Percentiles rank a stretch among this genome's conserved stretches.
These are phyloP conservation scores for Hsuehochloa calcarea DNA, from an alignment of 176 grass and related monocot species.

Conservation along the genomic window DNA sequence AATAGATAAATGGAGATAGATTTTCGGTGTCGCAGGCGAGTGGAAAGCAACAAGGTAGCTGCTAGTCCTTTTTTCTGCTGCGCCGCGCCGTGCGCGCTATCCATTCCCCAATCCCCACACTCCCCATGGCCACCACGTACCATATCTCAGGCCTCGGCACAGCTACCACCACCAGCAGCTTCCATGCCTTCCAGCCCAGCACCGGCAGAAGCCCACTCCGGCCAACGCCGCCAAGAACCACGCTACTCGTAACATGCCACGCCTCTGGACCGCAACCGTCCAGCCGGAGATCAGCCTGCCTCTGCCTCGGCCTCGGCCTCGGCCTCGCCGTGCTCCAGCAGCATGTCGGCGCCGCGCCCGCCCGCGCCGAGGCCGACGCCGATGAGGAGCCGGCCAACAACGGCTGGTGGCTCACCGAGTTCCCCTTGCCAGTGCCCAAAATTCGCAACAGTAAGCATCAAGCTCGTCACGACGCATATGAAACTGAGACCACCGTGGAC, in stretches of 20 bases:
- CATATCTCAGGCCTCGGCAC: slow-evolving; percentile 33
- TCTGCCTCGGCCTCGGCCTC: slow-evolving; percentile 39
- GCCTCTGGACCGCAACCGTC: background rate
- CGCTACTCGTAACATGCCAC: background rate
- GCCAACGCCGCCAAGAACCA: background rate
- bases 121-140: slow-evolving; percentile 39
- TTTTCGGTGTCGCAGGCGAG: too few species aligned
- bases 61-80: background rate
- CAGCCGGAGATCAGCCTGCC: slow-evolving; percentile 28
- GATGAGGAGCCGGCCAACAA: slow-evolving; percentile 57
- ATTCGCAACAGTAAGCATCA: slow-evolving; percentile 48
- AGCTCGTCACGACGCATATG: background rate
- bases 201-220: background rate
- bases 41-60: too few species aligned
- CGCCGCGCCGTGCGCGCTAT: background rate
- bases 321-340: slow-evolving; percentile 37
- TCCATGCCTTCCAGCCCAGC: slow-evolving; percentile 29
- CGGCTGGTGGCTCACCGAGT: slow-evolving; percentile 76
- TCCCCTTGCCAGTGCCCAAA: slow-evolving; percentile 60
- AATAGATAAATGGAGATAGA: too few species aligned
- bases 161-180: background rate
- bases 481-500: background rate
- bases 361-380: slow-evolving; percentile 18
- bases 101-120: background rate
- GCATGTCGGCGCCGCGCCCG: background rate